These are phyloP conservation scores for Neurospora cerealis DNA, from an alignment of 495 filamentous ascomycete genomes.

Conservation along the genomic window DNA sequence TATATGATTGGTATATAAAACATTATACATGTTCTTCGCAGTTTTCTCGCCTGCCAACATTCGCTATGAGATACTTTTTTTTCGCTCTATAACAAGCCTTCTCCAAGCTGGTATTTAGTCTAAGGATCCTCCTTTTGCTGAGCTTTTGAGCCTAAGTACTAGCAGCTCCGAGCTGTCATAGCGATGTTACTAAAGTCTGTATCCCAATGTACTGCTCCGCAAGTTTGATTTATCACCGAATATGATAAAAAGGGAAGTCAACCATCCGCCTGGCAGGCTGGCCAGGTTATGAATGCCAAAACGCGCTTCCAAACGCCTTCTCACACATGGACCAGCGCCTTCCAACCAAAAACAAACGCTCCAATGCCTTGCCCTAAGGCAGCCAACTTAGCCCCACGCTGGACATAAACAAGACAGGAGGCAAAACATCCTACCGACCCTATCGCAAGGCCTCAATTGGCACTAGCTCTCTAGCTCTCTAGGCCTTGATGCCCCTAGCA, in stretches of 20 bases:
- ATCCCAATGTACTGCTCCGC: neutral
- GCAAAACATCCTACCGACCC: neutral
- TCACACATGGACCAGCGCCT: neutral
- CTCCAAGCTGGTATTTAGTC: neutral
- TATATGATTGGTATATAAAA: neutral
- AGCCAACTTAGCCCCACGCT: neutral
- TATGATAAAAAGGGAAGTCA: neutral
- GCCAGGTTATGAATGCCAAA: neutral
- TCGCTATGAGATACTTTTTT: neutral
- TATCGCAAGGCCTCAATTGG: neutral
- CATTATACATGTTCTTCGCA: neutral
- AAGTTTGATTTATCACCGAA: neutral
- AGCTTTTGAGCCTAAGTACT: neutral
- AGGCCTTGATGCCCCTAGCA: conserved; percentile 42
- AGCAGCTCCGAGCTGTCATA: neutral
- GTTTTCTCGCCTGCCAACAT: neutral
- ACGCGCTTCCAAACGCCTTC: neutral
- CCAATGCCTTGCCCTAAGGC: neutral
- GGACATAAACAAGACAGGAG: neutral
- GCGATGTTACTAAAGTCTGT: neutral
- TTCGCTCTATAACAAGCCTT: neutral
- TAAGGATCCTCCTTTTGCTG: neutral
- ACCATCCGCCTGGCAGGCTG: neutral
- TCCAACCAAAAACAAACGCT: neutral
- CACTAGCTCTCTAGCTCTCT: conserved; percentile 7